Conservation (phyloP, 139 green algal species). For the Micractinium conductrix region DNA sequence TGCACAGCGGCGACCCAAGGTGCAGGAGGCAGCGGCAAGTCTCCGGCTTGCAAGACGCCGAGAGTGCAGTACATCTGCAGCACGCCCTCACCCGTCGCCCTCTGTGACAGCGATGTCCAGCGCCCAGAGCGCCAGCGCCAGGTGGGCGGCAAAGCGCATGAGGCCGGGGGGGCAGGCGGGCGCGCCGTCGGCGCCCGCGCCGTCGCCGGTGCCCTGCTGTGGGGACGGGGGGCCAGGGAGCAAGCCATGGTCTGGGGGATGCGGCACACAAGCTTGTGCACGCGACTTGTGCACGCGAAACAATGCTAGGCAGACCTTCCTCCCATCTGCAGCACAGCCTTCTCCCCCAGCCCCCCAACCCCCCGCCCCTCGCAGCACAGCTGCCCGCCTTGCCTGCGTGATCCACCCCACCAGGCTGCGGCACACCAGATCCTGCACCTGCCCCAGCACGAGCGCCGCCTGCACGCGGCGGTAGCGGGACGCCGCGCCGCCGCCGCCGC, state of each 20-base stretch:
- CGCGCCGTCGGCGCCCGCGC: constrained; percentile 2
- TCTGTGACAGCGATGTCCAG: constrained; percentile 53
- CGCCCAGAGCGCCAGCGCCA: constrained; percentile 63
- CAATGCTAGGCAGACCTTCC: no score
- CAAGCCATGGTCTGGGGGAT: no score
- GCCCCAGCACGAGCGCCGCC: constrained; percentile 40
- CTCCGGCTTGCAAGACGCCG: no score
- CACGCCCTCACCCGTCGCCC: no score
- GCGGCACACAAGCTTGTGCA: no score
- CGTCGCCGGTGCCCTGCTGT: neutral
- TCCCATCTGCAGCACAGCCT: no score
- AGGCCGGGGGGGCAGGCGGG: constrained; percentile 36
- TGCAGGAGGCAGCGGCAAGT: no score
- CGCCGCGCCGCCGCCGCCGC: neutral
- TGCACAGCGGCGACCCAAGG: no score
- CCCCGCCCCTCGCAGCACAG: neutral
- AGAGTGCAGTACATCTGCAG: no score
- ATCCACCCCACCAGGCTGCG: constrained; percentile 44
- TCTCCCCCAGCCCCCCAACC: neutral
- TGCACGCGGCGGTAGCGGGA: constrained; percentile 43
- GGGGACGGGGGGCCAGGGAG: neutral
- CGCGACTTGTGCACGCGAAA: no score
- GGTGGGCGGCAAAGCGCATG: constrained; percentile 70
- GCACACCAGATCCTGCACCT: constrained; percentile 38
- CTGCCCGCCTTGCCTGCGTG: constrained; percentile 11